phyloP scores from a whole-genome alignment of 176 grass and related monocot genomes.

The Ananas comosus region DNA sequence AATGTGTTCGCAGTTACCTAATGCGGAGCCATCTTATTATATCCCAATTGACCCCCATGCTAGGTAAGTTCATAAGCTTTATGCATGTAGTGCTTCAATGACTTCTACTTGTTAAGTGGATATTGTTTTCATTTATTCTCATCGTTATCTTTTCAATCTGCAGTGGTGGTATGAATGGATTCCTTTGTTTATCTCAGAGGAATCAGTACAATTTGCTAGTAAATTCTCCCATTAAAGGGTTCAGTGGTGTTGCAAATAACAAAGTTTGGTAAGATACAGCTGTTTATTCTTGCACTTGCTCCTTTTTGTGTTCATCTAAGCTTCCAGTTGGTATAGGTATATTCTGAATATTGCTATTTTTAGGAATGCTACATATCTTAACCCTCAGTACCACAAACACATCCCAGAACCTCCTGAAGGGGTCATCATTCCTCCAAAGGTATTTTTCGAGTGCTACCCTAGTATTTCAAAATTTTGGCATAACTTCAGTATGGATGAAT shows the following conservation, averaged over 20 bases:
- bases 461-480: no score
- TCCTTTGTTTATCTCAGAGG: constrained; percentile 73
- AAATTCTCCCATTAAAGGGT: constrained; percentile 62
- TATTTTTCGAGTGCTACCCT: constrained; percentile 34
- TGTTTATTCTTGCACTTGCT: not conserved
- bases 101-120: constrained; percentile 16
- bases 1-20: constrained; percentile 33
- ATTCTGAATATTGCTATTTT: constrained; percentile 13
- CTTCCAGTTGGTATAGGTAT: constrained; percentile 14
- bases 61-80: constrained; percentile 50
- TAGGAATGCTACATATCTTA: constrained; percentile 83
- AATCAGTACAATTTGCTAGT: constrained; percentile 44
- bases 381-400: constrained; percentile 78
- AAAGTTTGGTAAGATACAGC: constrained; percentile 74
- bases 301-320: constrained; percentile 9
- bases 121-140: constrained; percentile 11
- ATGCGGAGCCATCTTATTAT: constrained; percentile 39
- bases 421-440: constrained; percentile 68
- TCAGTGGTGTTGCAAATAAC: constrained; percentile 59
- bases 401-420: constrained; percentile 72
- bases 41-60: constrained; percentile 53
- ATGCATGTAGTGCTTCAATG: not conserved
- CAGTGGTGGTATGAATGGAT: constrained; percentile 95
- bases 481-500: no score
- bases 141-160: constrained; percentile 12